Evolutionary conservation across 208 protist species (phyloP).

Genomic region (Entamoeba moshkovskii): DNA sequence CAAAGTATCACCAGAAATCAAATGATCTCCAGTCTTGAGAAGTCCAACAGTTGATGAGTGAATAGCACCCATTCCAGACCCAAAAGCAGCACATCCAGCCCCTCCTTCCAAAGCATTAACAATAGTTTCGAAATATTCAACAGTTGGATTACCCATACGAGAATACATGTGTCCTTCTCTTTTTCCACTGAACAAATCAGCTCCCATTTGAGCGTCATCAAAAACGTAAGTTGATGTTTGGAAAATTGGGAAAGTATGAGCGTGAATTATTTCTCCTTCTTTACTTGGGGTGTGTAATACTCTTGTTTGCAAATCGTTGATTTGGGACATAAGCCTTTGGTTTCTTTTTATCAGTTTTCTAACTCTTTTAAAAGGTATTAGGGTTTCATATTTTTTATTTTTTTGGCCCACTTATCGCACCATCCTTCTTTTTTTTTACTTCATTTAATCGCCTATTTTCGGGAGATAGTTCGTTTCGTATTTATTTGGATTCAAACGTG

Average conservation of each 20-base stretch:
- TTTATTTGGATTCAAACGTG: too few relatives aligned
- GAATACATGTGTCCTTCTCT: constrained; percentile 25
- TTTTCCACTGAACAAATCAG: constrained; percentile 7
- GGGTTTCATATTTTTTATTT: too few relatives aligned
- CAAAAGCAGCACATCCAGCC: constrained; percentile 1
- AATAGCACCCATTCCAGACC: constrained; percentile 22
- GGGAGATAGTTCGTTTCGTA: too few relatives aligned
- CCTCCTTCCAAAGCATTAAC: constrained; percentile 9
- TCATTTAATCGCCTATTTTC: too few relatives aligned
- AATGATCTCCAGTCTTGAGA: constrained; percentile 8
- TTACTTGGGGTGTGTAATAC: background rate
- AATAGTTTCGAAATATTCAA: constrained; percentile 12
- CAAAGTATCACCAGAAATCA: constrained; percentile 4
- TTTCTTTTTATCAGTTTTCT: too few relatives aligned
- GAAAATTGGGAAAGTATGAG: constrained; percentile 20
- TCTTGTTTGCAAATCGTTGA: background rate
- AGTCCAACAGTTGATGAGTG: background rate
- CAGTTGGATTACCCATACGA: constrained; percentile 21
- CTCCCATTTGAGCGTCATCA: constrained; percentile 8
- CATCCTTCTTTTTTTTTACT: too few relatives aligned
- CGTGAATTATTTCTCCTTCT: background rate
- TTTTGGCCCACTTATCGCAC: too few relatives aligned
- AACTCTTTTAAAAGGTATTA: too few relatives aligned
- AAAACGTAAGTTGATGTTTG: constrained; percentile 20
- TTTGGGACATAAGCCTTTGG: too few relatives aligned